Percentiles rank a stretch among this genome's conserved stretches.
phyloP scores from a whole-genome alignment of 192 early-diverging fungal genomes.

The Rhizophagus sp. region DNA sequence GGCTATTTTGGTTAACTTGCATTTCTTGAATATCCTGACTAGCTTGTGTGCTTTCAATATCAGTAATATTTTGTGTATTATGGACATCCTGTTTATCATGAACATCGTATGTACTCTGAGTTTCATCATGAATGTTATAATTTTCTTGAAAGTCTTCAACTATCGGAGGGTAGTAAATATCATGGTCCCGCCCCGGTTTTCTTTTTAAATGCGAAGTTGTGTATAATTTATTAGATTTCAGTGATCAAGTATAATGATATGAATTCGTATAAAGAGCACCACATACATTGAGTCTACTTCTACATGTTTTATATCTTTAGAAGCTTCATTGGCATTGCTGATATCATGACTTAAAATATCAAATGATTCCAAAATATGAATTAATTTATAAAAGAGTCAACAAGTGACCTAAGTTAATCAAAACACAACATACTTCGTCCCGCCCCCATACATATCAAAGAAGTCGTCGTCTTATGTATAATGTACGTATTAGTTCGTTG shows the following conservation, averaged over 20 bases:
- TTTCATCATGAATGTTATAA: neutral
- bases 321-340: neutral
- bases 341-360: neutral
- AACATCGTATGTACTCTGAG: neutral
- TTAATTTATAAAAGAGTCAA: neutral
- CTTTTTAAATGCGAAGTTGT: neutral
- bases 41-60: neutral
- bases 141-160: neutral
- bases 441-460: slow-evolving; percentile 27
- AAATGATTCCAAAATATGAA: neutral
- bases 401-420: neutral
- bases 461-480: slow-evolving; percentile 21
- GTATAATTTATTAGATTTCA: no score
- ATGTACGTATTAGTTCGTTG: neutral
- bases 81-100: neutral
- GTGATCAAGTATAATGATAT: neutral
- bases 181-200: neutral
- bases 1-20: neutral
- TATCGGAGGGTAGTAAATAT: neutral
- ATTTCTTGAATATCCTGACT: neutral
- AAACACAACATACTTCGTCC: neutral
- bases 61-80: neutral
- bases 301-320: neutral
- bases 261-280: neutral
- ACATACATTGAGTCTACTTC: neutral